phyloP scores from a whole-genome alignment of 164 flowering plant species.

The Piper longum region DNA sequence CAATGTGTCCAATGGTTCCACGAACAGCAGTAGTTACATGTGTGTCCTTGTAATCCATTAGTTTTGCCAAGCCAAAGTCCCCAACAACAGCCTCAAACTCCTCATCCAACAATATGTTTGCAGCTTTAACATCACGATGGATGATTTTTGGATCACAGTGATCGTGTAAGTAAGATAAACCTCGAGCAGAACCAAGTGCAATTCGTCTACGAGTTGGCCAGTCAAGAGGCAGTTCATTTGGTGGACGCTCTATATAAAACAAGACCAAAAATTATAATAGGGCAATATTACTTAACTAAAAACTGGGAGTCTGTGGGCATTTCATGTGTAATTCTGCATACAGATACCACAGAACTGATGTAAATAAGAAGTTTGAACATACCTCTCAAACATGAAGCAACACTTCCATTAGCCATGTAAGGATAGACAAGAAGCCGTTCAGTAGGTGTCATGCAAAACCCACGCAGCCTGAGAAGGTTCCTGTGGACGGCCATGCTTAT shows the following conservation, averaged over 20 bases:
- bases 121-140: conserved; percentile 96
- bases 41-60: conserved; percentile 94
- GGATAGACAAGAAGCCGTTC: conserved; percentile 36
- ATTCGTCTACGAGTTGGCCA: conserved; percentile 75
- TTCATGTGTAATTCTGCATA: not conserved
- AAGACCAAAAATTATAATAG: not conserved
- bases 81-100: conserved; percentile 98
- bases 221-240: conserved; percentile 60
- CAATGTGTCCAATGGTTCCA: conserved; percentile 92
- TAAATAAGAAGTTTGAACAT: not conserved
- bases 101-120: conserved; percentile 83
- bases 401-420: conserved; percentile 37
- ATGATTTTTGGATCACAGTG: conserved; percentile 95
- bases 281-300: not conserved
- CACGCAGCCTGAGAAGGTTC: conserved; percentile 26
- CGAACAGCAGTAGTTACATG: conserved; percentile 96
- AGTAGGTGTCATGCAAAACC: conserved; percentile 37
- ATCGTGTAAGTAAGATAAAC: conserved; percentile 87
- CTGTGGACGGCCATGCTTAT: conserved; percentile 38
- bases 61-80: conserved; percentile 92
- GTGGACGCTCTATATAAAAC: conserved; percentile 49
- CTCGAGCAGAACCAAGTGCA: conserved; percentile 85
- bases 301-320: not conserved
- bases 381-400: conserved; percentile 37
- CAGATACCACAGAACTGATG: not conserved